A percentile compares a stretch with the other conserved stretches of the same genome.
These are phyloP conservation scores for Phascolomyces articulosus DNA, from an alignment of 371 early-diverging fungal species.

Conservation along the genomic window DNA sequence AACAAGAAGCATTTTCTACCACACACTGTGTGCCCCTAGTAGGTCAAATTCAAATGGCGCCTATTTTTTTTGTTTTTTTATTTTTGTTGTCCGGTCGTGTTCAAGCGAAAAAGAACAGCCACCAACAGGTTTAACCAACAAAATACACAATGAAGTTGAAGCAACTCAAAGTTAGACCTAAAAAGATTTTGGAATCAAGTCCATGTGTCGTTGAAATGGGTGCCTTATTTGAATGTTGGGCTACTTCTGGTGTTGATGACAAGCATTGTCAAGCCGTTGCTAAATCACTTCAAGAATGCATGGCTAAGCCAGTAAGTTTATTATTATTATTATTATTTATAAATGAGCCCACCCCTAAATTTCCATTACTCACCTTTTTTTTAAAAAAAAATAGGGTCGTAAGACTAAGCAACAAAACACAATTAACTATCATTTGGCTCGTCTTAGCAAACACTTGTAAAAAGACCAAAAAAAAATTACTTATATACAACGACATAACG, in stretches of 20 bases:
- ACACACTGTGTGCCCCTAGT: too few relatives aligned
- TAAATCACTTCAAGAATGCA: constrained; percentile 62
- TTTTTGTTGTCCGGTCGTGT: not conserved
- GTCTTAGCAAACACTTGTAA: constrained; percentile 69
- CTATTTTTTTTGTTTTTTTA: not conserved
- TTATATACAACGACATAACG: not conserved
- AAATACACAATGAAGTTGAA: constrained; percentile 59
- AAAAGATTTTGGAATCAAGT: constrained; percentile 64
- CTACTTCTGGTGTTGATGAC: constrained; percentile 61
- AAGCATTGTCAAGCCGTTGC: constrained; percentile 58
- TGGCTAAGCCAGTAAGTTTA: constrained; percentile 62
- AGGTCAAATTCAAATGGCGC: too few relatives aligned
- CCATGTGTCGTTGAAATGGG: constrained; percentile 71
- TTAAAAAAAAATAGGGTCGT: constrained; percentile 38
- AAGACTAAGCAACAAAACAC: constrained; percentile 59
- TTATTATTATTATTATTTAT: not conserved
- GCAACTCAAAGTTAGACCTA: constrained; percentile 67
- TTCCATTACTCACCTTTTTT: not conserved
- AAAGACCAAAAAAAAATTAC: not conserved
- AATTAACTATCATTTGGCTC: constrained; percentile 70
- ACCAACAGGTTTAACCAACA: not conserved
- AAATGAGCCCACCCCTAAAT: not conserved
- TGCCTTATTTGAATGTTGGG: constrained; percentile 71
- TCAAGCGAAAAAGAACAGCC: not conserved
- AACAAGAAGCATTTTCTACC: too few relatives aligned